These are phyloP conservation scores for Basipetospora chlamydospora DNA, from an alignment of 2,329 filamentous ascomycete species.

Conservation along the genomic window DNA sequence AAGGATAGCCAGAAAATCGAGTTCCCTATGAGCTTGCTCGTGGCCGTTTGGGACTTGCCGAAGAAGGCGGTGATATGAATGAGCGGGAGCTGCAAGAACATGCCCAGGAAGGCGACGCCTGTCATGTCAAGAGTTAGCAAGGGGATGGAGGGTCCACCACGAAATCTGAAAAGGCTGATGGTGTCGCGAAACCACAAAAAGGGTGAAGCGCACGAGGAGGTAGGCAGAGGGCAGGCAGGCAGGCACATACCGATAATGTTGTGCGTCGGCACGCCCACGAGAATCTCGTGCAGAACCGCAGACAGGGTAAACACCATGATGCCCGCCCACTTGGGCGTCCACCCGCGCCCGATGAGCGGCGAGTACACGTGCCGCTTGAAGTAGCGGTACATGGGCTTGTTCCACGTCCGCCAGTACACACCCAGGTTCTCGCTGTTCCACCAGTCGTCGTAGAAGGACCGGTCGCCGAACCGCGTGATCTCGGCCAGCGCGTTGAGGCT, in stretches of 20 bases:
- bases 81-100: constrained; percentile 84
- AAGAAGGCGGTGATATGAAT: constrained; percentile 69
- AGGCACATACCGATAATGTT: constrained; percentile 61
- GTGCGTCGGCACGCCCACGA: constrained; percentile 89
- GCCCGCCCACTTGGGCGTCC: constrained; percentile 56
- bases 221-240: not conserved
- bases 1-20: constrained; percentile 95
- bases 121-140: constrained; percentile 14
- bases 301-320: constrained; percentile 77
- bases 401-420: constrained; percentile 91
- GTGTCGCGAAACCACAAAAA: not conserved
- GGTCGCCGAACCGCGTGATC: constrained; percentile 76
- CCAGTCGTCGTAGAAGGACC: constrained; percentile 95
- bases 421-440: constrained; percentile 87
- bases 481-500: constrained; percentile 85
- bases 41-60: constrained; percentile 61
- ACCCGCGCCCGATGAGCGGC: constrained; percentile 73
- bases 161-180: constrained; percentile 2
- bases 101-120: constrained; percentile 83
- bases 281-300: constrained; percentile 76
- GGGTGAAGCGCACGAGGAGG: not conserved
- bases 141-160: constrained; percentile 5
- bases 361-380: constrained; percentile 92
- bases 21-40: constrained; percentile 73
- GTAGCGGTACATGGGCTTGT: constrained; percentile 92